These are phyloP conservation scores for Pichia sporocuriosa DNA, from an alignment of 805 yeast genomes.

Conservation along the genomic window DNA sequence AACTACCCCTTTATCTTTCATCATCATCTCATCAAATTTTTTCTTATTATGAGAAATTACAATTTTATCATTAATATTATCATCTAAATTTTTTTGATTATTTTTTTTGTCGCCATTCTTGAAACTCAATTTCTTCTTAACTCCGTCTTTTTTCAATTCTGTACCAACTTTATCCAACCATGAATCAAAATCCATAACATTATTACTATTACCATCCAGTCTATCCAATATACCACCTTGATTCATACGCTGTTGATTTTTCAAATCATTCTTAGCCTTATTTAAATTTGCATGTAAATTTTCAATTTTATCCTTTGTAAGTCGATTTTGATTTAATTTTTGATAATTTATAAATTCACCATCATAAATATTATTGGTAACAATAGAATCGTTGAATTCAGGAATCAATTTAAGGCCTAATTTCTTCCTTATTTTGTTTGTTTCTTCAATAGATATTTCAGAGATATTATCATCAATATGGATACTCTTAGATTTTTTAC, in stretches of 20 bases:
- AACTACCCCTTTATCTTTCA: conserved; percentile 38
- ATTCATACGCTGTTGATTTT: conserved; percentile 19
- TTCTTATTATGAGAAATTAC: conserved; percentile 38
- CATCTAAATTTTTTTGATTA: conserved; percentile 21
- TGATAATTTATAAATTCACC: conserved; percentile 33
- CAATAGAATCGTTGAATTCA: conserved; percentile 23
- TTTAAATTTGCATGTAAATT: conserved; percentile 14
- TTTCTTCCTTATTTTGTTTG: conserved; percentile 37
- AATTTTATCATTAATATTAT: conserved; percentile 21
- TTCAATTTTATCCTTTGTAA: conserved; percentile 27
- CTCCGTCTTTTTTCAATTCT: neutral
- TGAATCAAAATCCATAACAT: conserved; percentile 28
- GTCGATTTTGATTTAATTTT: conserved; percentile 27
- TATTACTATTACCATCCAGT: conserved; percentile 24
- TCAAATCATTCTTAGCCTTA: conserved; percentile 15
- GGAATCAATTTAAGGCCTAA: conserved; percentile 44
- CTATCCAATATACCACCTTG: conserved; percentile 24
- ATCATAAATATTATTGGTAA: too few relatives aligned
- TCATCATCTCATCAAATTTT: conserved; percentile 31
- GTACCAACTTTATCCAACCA: conserved; percentile 27
- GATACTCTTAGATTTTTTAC: conserved; percentile 11
- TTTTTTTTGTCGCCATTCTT: conserved; percentile 7
- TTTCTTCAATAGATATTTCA: conserved; percentile 36
- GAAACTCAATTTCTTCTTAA: conserved; percentile 11
- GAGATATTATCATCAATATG: conserved; percentile 14